These are phyloP conservation scores for Serendipita vermifera DNA, from an alignment of 768 basidiomycete species.

Conservation along the genomic window DNA sequence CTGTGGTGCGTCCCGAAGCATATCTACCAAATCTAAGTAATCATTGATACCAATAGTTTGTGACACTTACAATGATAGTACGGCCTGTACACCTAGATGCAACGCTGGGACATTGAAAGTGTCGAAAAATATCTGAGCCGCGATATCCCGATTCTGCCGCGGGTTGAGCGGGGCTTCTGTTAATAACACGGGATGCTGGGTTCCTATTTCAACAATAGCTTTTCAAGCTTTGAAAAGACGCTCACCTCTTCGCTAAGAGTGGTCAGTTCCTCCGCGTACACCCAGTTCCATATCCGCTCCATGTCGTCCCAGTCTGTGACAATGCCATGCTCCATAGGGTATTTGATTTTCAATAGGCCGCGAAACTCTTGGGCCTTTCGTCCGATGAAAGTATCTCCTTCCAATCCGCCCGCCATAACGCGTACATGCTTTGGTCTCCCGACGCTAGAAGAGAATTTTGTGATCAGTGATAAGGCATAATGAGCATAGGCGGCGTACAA, in stretches of 20 bases:
- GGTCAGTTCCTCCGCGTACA: constrained; percentile 89
- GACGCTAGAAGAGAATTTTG: constrained; percentile 39
- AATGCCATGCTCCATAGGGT: constrained; percentile 98
- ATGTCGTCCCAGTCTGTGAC: constrained; percentile 99
- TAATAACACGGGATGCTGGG: constrained; percentile 87
- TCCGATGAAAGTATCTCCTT: constrained; percentile 95
- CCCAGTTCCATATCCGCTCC: constrained; percentile 99
- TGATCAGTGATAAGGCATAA: background rate
- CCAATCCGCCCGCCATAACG: constrained; percentile 94
- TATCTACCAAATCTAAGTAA: constrained; percentile 44
- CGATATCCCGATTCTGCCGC: constrained; percentile 86
- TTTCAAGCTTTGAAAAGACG: constrained; percentile 1
- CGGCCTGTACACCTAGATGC: constrained; percentile 94
- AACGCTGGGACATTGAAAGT: constrained; percentile 99
- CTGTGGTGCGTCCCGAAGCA: constrained; percentile 94
- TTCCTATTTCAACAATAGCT: constrained; percentile 4
- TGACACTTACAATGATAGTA: constrained; percentile 74
- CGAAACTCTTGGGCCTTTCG: constrained; percentile 89
- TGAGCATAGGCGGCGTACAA: constrained; percentile 47
- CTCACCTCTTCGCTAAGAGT: constrained; percentile 92
- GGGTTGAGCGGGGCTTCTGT: constrained; percentile 98
- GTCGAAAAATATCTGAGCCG: constrained; percentile 98
- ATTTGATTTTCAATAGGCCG: constrained; percentile 93
- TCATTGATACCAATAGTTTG: background rate
- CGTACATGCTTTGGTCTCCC: constrained; percentile 95